Conservation (phyloP, 2,329 filamentous ascomycete species). For the Fusarium tupiense region DNA sequence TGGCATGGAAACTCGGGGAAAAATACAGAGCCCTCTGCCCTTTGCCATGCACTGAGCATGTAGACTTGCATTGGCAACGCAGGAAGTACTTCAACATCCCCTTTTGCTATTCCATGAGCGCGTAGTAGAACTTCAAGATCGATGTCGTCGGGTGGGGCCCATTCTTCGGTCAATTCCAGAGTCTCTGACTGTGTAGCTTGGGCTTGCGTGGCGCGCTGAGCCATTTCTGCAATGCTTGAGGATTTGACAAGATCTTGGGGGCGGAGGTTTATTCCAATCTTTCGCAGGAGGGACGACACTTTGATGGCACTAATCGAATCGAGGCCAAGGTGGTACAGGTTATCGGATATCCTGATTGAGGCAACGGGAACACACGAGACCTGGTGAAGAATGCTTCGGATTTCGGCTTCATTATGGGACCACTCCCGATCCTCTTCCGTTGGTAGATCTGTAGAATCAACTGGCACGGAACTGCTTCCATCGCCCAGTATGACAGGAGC, state of each 20-base stretch:
- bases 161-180: conserved; percentile 33
- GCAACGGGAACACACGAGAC: conserved; percentile 69
- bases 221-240: conserved; percentile 73
- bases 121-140: conserved; percentile 52
- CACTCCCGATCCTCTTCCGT: conserved; percentile 39
- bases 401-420: conserved; percentile 47
- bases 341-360: conserved; percentile 69
- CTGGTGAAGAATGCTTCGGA: conserved; percentile 61
- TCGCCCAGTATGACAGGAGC: conserved; percentile 42
- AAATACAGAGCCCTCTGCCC: conserved; percentile 73
- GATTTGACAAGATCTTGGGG: conserved; percentile 78
- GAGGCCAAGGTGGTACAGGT: conserved; percentile 84
- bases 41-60: conserved; percentile 82
- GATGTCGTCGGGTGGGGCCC: conserved; percentile 50
- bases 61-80: conserved; percentile 82
- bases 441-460: background rate
- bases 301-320: conserved; percentile 95
- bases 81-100: conserved; percentile 70
- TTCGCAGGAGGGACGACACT: conserved; percentile 75
- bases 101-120: conserved; percentile 51
- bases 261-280: conserved; percentile 67
- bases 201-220: conserved; percentile 39
- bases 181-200: background rate
- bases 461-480: background rate
- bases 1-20: conserved; percentile 76